phyloP scores from a whole-genome alignment of 1,139 yeast species.

The Kodamaea ohmeri region DNA sequence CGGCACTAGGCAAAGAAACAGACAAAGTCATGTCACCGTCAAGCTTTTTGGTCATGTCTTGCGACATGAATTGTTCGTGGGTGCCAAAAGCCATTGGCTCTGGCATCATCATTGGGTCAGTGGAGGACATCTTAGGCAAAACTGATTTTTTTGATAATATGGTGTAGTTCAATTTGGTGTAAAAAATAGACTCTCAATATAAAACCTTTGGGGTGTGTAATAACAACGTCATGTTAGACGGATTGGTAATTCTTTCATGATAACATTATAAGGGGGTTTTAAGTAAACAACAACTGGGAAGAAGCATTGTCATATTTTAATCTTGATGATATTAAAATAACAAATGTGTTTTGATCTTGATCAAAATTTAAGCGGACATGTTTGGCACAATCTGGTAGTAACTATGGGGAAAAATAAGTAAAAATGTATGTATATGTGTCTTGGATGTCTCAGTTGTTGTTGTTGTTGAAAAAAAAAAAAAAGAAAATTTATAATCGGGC shows the following conservation, averaged over 20 bases:
- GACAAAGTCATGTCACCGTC: slow-evolving; percentile 16
- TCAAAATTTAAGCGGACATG: slow-evolving; percentile 36
- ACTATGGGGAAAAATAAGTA: slow-evolving; percentile 10
- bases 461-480: slow-evolving; percentile 11
- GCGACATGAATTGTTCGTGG: slow-evolving; percentile 18
- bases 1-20: slow-evolving; percentile 20
- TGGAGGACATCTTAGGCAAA: slow-evolving; percentile 22
- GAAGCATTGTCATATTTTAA: slow-evolving; percentile 7
- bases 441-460: slow-evolving; percentile 6
- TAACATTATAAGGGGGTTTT: slow-evolving; percentile 17
- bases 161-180: slow-evolving; percentile 6
- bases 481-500: slow-evolving; percentile 3
- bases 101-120: slow-evolving; percentile 27
- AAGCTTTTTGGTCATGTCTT: slow-evolving; percentile 9
- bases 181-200: slow-evolving; percentile 9
- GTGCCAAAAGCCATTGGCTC: slow-evolving; percentile 33
- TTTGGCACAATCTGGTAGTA: slow-evolving; percentile 15
- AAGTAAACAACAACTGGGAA: slow-evolving; percentile 8
- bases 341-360: slow-evolving; percentile 9
- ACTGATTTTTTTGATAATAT: slow-evolving; percentile 7
- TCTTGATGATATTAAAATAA: slow-evolving; percentile 10
- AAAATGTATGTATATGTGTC: too few species aligned
- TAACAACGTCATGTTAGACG: slow-evolving; percentile 35
- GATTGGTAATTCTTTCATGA: slow-evolving; percentile 21
- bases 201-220: slow-evolving; percentile 7